phyloP scores from a whole-genome alignment of 1,139 yeast species.

The Yamadazyma triangularis region DNA sequence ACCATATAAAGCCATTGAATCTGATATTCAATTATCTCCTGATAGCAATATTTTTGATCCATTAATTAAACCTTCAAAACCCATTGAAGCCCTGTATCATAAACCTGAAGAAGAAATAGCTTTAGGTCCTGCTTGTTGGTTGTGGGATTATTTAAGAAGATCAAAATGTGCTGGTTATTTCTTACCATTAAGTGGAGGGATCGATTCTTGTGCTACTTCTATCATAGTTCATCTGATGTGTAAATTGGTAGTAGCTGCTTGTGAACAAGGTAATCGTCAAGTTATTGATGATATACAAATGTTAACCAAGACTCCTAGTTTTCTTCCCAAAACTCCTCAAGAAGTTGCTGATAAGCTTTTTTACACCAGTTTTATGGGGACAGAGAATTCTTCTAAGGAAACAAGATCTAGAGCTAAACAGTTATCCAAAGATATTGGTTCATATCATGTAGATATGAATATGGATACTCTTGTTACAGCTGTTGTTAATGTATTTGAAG shows the following conservation, averaged over 20 bases:
- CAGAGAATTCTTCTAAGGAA: slow-evolving; percentile 83
- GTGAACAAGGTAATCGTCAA: slow-evolving; percentile 60
- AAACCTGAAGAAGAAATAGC: slow-evolving; percentile 95
- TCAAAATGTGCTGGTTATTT: slow-evolving; percentile 88
- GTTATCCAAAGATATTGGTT: slow-evolving; percentile 71
- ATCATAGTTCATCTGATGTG: slow-evolving; percentile 95
- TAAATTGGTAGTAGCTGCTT: slow-evolving; percentile 67
- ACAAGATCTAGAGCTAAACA: slow-evolving; percentile 83
- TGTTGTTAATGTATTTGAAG: slow-evolving; percentile 70
- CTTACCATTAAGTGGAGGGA: slow-evolving; percentile 93
- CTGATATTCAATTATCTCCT: slow-evolving; percentile 61
- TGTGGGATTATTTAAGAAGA: slow-evolving; percentile 95
- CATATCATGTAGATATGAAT: slow-evolving; percentile 86
- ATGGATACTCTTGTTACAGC: slow-evolving; percentile 82
- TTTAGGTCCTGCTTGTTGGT: slow-evolving; percentile 97
- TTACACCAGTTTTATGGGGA: slow-evolving; percentile 94
- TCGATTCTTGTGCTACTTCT: slow-evolving; percentile 97
- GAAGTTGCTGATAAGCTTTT: slow-evolving; percentile 74
- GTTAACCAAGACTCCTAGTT: slow-evolving; percentile 52
- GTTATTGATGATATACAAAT: slow-evolving; percentile 72
- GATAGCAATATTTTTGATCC: slow-evolving; percentile 56
- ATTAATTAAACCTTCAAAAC: slow-evolving; percentile 54
- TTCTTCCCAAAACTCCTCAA: slow-evolving; percentile 68
- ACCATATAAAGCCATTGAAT: slow-evolving; percentile 58
- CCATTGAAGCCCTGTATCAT: slow-evolving; percentile 56